Evolutionary conservation across 164 flowering plant genomes (phyloP).

Genomic region (Berberis thunbergii): DNA sequence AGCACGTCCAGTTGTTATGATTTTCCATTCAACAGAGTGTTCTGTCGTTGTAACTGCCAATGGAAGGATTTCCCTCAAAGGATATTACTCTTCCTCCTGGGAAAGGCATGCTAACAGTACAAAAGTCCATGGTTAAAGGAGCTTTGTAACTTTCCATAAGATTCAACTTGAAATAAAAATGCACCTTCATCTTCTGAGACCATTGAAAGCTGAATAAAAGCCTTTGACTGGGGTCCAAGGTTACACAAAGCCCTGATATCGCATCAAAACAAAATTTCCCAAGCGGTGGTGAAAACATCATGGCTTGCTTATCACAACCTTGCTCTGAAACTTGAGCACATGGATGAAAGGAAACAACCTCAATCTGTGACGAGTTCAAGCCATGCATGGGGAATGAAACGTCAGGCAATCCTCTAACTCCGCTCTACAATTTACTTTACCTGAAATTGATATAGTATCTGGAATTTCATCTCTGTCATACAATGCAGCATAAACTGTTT

Average conservation of each 20-base stretch:
- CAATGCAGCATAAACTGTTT: conserved; percentile 80
- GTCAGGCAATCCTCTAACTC: conserved; percentile 97
- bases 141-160: conserved; percentile 87
- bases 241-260: conserved; percentile 64
- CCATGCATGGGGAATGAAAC: conserved; percentile 82
- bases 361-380: conserved; percentile 46
- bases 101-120: conserved; percentile 95
- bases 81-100: conserved; percentile 72
- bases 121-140: conserved; percentile 76
- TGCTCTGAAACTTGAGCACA: conserved; percentile 95
- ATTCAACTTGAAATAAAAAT: conserved; percentile 73
- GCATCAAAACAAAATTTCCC: conserved; percentile 88
- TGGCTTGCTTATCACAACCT: conserved; percentile 73
- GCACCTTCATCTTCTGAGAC: conserved; percentile 99
- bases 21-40: conserved; percentile 91
- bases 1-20: conserved; percentile 65
- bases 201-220: conserved; percentile 99
- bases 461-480: conserved; percentile 97
- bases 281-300: conserved; percentile 88
- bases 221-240: conserved; percentile 89
- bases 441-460: conserved; percentile 71
- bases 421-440: conserved; percentile 92
- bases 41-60: conserved; percentile 80
- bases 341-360: conserved; percentile 83
- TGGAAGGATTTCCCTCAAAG: conserved; percentile 89